phyloP scores from a whole-genome alignment of 2,329 filamentous ascomycete species.

The Ophiostoma sp. region DNA sequence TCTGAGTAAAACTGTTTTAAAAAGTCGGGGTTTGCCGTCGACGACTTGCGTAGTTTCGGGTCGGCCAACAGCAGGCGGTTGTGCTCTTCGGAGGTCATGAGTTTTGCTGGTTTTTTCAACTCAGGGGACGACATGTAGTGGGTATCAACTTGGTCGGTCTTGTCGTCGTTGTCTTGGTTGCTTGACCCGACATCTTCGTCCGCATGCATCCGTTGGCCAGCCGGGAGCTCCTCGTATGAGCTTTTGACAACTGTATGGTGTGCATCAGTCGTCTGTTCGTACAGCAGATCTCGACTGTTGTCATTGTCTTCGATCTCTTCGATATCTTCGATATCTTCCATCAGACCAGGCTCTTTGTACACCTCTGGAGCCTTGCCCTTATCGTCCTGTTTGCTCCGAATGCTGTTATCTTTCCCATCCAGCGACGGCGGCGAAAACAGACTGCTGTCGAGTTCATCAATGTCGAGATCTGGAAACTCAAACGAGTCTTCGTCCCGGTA shows the following conservation, averaged over 20 bases:
- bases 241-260: neutral
- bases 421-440: neutral
- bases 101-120: neutral
- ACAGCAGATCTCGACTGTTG: neutral
- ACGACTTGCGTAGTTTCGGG: slow-evolving; percentile 79
- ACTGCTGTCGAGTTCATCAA: neutral
- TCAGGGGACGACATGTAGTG: neutral
- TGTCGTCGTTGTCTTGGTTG: neutral
- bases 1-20: slow-evolving; percentile 92
- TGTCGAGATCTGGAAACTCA: neutral
- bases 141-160: too few relatives aligned
- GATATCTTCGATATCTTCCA: neutral
- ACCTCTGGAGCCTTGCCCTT: neutral
- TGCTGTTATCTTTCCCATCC: neutral
- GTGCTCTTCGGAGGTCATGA: slow-evolving; percentile 82
- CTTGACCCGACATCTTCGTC: neutral
- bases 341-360: neutral
- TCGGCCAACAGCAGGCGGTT: slow-evolving; percentile 81
- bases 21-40: slow-evolving; percentile 88
- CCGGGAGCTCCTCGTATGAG: slow-evolving; percentile 13
- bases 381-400: neutral
- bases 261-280: neutral
- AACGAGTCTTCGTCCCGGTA: slow-evolving; percentile 4
- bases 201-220: neutral
- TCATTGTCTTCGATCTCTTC: slow-evolving; percentile 1